Evolutionary conservation across 2,329 filamentous ascomycete genomes (phyloP).

Genomic region (Trichoderma arundinaceum): DNA sequence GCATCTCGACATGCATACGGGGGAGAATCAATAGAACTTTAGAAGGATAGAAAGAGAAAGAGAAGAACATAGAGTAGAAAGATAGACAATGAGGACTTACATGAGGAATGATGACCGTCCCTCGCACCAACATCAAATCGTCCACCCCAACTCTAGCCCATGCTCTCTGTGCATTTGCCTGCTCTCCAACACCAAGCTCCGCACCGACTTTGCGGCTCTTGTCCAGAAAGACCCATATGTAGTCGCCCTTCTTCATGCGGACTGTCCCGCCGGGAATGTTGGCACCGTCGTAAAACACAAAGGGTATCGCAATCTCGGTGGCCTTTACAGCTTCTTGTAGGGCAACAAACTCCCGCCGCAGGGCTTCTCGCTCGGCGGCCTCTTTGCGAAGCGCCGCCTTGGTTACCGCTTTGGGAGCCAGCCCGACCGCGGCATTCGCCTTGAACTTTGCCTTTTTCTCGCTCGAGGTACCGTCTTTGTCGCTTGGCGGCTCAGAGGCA

Average conservation of each 20-base stretch:
- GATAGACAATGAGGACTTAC: conserved; percentile 60
- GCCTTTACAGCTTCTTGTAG: conserved; percentile 87
- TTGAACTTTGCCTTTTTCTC: conserved; percentile 58
- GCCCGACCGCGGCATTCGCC: conserved; percentile 64
- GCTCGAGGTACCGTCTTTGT: conserved; percentile 27
- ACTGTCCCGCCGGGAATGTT: conserved; percentile 85
- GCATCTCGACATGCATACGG: conserved; percentile 3
- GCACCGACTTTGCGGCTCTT: conserved; percentile 89
- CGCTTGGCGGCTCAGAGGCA: conserved; percentile 32
- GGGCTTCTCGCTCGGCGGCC: conserved; percentile 75
- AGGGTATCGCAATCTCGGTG: conserved; percentile 88
- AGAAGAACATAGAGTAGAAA: background rate
- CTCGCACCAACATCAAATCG: conserved; percentile 90
- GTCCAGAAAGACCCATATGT: conserved; percentile 91
- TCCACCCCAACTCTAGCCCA: conserved; percentile 96
- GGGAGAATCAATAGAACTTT: conserved; percentile 22
- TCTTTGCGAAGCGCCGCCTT: conserved; percentile 81
- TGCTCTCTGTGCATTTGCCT: conserved; percentile 70
- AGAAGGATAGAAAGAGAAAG: conserved; percentile 33
- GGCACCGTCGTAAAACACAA: conserved; percentile 95
- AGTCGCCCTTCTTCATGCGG: conserved; percentile 90
- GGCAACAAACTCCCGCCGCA: conserved; percentile 80
- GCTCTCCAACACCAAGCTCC: conserved; percentile 75
- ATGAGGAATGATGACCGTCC: conserved; percentile 91
- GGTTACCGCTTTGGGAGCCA: conserved; percentile 70